phyloP scores from a whole-genome alignment of 2,329 filamentous ascomycete species.

The Verticillium nonalfalfae region DNA sequence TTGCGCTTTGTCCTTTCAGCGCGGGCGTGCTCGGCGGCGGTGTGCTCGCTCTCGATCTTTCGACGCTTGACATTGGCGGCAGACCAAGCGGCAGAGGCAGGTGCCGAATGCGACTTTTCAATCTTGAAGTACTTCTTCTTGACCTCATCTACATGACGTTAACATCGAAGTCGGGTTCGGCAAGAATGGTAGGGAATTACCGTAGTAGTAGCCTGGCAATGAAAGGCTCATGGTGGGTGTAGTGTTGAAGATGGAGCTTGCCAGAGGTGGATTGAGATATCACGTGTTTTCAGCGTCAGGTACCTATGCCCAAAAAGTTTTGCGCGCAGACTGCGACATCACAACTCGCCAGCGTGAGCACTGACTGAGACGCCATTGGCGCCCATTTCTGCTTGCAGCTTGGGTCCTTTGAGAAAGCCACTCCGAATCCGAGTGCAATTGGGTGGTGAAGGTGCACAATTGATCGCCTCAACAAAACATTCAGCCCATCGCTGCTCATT shows the following conservation, averaged over 20 bases:
- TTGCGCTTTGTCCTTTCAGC: conserved; percentile 25
- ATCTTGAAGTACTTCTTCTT: conserved; percentile 66
- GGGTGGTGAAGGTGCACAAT: not conserved
- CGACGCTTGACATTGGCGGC: conserved; percentile 52
- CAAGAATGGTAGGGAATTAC: conserved; percentile 19
- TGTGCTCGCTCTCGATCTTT: conserved; percentile 34
- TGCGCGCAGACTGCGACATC: not conserved
- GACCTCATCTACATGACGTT: conserved; percentile 33
- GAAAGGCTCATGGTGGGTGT: conserved; percentile 13
- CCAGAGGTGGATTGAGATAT: not conserved
- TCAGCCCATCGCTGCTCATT: not conserved
- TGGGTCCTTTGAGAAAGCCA: not conserved
- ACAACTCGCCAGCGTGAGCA: no score
- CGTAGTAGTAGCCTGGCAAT: conserved; percentile 51
- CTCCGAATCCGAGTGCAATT: not conserved
- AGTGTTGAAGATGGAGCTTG: not conserved
- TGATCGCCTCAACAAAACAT: not conserved
- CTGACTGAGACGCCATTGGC: no score
- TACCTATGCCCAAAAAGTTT: not conserved
- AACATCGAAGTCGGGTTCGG: not conserved
- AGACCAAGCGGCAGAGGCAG: conserved; percentile 46
- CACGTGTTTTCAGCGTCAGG: not conserved
- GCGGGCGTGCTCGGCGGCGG: conserved; percentile 18
- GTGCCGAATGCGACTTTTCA: conserved; percentile 48
- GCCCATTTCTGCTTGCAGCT: no score